phyloP scores from a whole-genome alignment of 805 yeast species.

The Tanozyma kutaoensis region DNA sequence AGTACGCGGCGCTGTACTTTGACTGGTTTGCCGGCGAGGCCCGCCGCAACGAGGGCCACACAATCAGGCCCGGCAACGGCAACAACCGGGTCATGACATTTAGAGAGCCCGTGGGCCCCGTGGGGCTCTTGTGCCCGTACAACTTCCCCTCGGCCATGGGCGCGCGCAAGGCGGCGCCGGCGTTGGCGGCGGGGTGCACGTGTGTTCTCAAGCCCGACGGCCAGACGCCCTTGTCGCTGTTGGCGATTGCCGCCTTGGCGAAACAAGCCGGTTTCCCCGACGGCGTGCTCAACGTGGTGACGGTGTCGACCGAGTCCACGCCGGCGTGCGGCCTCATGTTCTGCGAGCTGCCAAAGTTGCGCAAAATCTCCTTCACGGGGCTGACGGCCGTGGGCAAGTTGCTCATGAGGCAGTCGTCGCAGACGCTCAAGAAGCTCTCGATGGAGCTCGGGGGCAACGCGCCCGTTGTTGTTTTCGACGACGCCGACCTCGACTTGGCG shows the following conservation, averaged over 20 bases:
- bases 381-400: slow-evolving; percentile 63
- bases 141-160: slow-evolving; percentile 61
- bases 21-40: slow-evolving; percentile 43
- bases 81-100: slow-evolving; percentile 38
- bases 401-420: slow-evolving; percentile 46
- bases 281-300: slow-evolving; percentile 41
- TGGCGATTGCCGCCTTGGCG: slow-evolving; percentile 41
- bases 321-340: slow-evolving; percentile 39
- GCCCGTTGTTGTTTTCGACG: slow-evolving; percentile 63
- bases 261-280: slow-evolving; percentile 49
- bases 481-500: slow-evolving; percentile 55
- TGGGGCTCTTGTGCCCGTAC: slow-evolving; percentile 54
- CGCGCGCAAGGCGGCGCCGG: slow-evolving; percentile 52
- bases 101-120: slow-evolving; percentile 52
- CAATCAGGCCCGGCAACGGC: slow-evolving; percentile 40
- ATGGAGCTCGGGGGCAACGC: slow-evolving; percentile 77
- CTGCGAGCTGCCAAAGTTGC: slow-evolving; percentile 39
- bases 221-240: slow-evolving; percentile 46
- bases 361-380: slow-evolving; percentile 68
- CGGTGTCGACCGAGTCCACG: slow-evolving; percentile 32
- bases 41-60: slow-evolving; percentile 39
- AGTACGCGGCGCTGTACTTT: slow-evolving; percentile 39
- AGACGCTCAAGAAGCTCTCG: slow-evolving; percentile 56
- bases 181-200: slow-evolving; percentile 54
- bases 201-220: slow-evolving; percentile 48